These are phyloP conservation scores for Blepharisma undulans DNA, from an alignment of 169 alveolate species.

Conservation along the genomic window DNA sequence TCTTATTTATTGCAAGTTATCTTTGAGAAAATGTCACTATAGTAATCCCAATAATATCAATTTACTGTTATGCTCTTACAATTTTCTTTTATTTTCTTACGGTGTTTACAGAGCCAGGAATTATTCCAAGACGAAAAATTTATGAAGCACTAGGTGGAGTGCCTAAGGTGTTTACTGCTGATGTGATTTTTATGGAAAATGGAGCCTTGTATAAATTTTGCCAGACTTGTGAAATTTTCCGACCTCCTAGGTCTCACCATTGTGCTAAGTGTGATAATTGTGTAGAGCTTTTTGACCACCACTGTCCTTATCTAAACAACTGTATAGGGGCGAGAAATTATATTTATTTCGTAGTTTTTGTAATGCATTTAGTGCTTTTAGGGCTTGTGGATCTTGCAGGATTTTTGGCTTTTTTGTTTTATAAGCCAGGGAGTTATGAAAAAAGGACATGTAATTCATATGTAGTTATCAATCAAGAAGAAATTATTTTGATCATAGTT, in stretches of 20 bases:
- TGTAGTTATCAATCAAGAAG: background rate
- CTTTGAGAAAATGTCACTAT: background rate
- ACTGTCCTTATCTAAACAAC: constrained; percentile 72
- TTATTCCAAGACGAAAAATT: constrained; percentile 27
- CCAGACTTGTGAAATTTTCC: constrained; percentile 66
- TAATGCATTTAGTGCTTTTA: constrained; percentile 2
- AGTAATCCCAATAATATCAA: background rate
- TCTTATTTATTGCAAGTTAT: background rate
- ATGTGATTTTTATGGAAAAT: background rate
- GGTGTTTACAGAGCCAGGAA: constrained; percentile 32
- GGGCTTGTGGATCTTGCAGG: constrained; percentile 22
- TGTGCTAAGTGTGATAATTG: constrained; percentile 74
- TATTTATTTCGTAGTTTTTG: constrained; percentile 43
- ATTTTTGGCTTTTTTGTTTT: background rate
- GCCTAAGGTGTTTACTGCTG: background rate
- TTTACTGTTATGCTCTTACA: background rate
- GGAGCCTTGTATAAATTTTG: constrained; percentile 52
- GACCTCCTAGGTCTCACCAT: constrained; percentile 72
- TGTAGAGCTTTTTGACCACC: constrained; percentile 75
- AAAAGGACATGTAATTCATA: background rate
- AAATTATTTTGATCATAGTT: background rate
- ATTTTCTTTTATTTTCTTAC: background rate
- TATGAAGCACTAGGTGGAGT: constrained; percentile 10
- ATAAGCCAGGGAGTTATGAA: background rate
- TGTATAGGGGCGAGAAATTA: constrained; percentile 72